Percentiles rank a stretch among this genome's conserved stretches.
These are phyloP conservation scores for Stagonosporopsis rhizophila DNA, from an alignment of 2,329 filamentous ascomycete species.

Conservation along the genomic window DNA sequence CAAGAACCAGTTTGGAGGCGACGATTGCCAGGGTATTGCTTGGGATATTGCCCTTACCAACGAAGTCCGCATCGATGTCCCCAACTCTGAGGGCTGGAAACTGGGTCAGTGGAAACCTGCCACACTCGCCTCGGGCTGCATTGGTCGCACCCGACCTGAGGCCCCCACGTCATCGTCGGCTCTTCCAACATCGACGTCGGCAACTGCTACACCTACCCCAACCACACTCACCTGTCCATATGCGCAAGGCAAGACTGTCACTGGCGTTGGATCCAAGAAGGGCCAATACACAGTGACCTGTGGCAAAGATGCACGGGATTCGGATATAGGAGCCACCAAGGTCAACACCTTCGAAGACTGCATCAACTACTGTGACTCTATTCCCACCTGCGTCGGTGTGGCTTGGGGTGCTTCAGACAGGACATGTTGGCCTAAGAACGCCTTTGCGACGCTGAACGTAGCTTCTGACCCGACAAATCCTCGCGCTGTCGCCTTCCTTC, in stretches of 20 bases:
- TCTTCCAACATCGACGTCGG: background rate
- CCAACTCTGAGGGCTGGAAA: constrained; percentile 7
- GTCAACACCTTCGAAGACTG: background rate
- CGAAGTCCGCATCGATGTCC: constrained; percentile 13
- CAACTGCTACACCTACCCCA: constrained; percentile 1
- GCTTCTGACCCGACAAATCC: background rate
- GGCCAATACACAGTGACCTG: constrained; percentile 5
- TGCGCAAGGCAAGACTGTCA: constrained; percentile 1
- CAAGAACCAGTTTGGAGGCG: constrained; percentile 9
- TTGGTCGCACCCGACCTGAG: constrained; percentile 9
- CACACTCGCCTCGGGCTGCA: constrained; percentile 12
- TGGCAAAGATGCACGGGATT: background rate
- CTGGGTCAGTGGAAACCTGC: constrained; percentile 8
- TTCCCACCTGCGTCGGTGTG: background rate
- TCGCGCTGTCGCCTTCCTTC: background rate
- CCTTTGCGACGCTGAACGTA: background rate
- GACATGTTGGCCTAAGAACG: background rate
- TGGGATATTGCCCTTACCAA: constrained; percentile 17
- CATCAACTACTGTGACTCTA: background rate
- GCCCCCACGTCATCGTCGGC: background rate
- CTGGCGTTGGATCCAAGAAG: constrained; percentile 3
- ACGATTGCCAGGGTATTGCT: constrained; percentile 12
- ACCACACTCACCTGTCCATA: constrained; percentile 4
- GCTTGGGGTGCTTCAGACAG: background rate
- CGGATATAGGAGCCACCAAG: background rate